A percentile compares a stretch with the other conserved stretches of the same genome.
Conservation (phyloP, 805 yeast genomes). For the Ogataea polymorpha region DNA sequence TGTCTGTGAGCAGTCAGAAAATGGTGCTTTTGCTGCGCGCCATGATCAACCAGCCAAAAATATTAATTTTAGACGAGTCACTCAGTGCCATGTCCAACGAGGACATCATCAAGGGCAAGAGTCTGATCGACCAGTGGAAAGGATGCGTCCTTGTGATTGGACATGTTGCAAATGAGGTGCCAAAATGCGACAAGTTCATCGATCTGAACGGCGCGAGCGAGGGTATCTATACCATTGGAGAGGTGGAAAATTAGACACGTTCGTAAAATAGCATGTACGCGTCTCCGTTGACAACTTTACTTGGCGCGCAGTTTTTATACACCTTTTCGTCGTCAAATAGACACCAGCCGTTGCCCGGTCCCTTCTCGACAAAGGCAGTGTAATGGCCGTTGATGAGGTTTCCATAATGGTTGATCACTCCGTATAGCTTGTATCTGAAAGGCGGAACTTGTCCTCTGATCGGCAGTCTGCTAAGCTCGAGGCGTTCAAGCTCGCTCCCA, state of each 20-base stretch:
- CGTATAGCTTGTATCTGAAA: conserved; percentile 70
- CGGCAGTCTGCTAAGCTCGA: conserved; percentile 50
- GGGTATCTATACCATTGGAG: conserved; percentile 32
- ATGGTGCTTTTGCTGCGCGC: conserved; percentile 73
- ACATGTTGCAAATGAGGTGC: conserved; percentile 79
- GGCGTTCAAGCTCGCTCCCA: conserved; percentile 40
- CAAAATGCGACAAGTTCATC: conserved; percentile 56
- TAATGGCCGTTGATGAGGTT: conserved; percentile 85
- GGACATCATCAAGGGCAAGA: conserved; percentile 53
- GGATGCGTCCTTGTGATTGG: conserved; percentile 81
- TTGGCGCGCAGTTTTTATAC: conserved; percentile 45
- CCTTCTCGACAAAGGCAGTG: conserved; percentile 74
- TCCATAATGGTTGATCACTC: conserved; percentile 83
- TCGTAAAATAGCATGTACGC: conserved; percentile 83
- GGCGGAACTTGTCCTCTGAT: conserved; percentile 75
- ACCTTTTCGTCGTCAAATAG: conserved; percentile 78
- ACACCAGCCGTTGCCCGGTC: conserved; percentile 63
- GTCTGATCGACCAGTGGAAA: conserved; percentile 48
- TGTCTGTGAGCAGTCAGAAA: conserved; percentile 74
- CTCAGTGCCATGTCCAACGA: conserved; percentile 83
- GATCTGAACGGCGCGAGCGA: conserved; percentile 33
- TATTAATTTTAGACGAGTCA: conserved; percentile 87
- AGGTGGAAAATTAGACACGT: conserved; percentile 32
- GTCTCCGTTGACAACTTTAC: conserved; percentile 61
- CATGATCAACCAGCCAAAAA: conserved; percentile 69